A percentile compares a stretch with the other conserved stretches of the same genome.
Conservation (phyloP, 345 rosid genomes). For the Eucalyptus pauciflora region DNA sequence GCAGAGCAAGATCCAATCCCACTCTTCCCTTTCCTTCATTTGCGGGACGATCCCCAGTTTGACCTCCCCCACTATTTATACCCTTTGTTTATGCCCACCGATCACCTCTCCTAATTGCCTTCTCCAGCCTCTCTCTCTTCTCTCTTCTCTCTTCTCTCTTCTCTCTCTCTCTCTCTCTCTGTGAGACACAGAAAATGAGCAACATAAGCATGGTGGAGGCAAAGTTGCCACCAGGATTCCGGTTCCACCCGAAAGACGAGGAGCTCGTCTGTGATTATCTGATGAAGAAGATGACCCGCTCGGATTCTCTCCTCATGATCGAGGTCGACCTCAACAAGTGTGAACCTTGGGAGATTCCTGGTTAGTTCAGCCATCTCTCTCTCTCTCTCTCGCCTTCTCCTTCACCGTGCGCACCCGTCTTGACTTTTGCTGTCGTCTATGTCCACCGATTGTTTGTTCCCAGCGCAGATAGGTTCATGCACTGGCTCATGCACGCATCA, state of each 20-base stretch:
- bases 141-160: not conserved
- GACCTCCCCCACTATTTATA: not conserved
- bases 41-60: not conserved
- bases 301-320: conserved; percentile 30
- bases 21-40: not conserved
- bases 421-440: not conserved
- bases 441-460: not conserved
- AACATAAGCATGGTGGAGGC: conserved; percentile 71
- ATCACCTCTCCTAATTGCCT: not conserved
- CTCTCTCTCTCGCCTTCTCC: not conserved
- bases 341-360: conserved; percentile 97
- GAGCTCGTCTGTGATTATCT: conserved; percentile 89
- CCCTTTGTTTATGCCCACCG: not conserved
- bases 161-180: not conserved
- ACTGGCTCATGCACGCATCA: not conserved
- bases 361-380: conserved; percentile 13
- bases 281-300: conserved; percentile 27
- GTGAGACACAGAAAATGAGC: conserved; percentile 12
- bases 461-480: not conserved
- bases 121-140: not conserved
- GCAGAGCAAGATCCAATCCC: not conserved
- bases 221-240: conserved; percentile 75
- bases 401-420: not conserved
- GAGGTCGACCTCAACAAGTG: conserved; percentile 91
- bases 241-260: conserved; percentile 87